Conservation (phyloP, 768 basidiomycete genomes). For the Leccinum variicolor region DNA sequence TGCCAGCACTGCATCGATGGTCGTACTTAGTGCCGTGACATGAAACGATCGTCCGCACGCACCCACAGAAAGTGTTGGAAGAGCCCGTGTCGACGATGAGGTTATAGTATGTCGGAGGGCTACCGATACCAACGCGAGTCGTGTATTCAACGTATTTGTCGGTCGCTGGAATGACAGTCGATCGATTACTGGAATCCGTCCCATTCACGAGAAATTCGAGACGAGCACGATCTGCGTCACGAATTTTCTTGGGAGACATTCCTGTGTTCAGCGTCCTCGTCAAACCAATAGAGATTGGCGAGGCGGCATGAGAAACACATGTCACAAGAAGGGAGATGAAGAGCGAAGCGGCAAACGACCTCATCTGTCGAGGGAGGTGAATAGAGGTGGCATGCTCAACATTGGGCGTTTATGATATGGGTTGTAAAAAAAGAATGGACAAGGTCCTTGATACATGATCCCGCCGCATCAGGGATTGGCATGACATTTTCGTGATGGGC, state of each 20-base stretch:
- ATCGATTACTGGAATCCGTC: neutral
- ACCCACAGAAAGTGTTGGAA: constrained; percentile 30
- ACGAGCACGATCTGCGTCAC: constrained; percentile 17
- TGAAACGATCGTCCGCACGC: neutral
- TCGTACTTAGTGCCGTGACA: neutral
- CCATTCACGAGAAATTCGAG: constrained; percentile 2
- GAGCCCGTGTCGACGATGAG: constrained; percentile 33
- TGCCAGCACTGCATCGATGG: constrained; percentile 15
- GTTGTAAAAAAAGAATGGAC: neutral
- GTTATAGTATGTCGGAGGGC: constrained; percentile 25
- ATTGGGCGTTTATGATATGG: constrained; percentile 4
- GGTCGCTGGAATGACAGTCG: constrained; percentile 11
- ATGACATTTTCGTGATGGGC: neutral
- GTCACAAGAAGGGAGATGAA: constrained; percentile 7
- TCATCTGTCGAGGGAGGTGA: constrained; percentile 7
- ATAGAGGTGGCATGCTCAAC: neutral
- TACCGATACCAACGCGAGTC: constrained; percentile 23
- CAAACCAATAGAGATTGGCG: constrained; percentile 3
- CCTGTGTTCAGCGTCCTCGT: constrained; percentile 4
- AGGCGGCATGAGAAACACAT: constrained; percentile 4
- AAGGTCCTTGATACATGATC: neutral
- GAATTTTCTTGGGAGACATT: constrained; percentile 9
- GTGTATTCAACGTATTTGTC: constrained; percentile 17
- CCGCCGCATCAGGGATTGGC: neutral
- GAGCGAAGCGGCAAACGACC: constrained; percentile 3